Conservation (phyloP, 192 early-diverging fungal genomes). For the Glomus cerebriforme region DNA sequence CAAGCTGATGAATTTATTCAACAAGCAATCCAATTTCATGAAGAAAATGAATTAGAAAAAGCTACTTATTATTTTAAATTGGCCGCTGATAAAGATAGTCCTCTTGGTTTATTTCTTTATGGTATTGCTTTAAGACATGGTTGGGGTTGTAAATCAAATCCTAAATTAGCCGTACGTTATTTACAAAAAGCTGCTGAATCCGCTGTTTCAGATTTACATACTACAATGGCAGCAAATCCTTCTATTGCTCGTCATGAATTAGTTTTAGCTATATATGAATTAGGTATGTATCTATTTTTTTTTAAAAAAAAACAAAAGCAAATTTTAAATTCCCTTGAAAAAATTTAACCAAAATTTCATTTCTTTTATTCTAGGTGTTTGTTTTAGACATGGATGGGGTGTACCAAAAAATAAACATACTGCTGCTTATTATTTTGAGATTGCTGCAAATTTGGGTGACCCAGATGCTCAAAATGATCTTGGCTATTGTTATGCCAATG, state of each 20-base stretch:
- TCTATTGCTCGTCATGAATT: constrained; percentile 60
- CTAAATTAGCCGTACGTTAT: constrained; percentile 68
- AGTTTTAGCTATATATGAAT: constrained; percentile 80
- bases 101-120: constrained; percentile 78
- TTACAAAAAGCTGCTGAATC: constrained; percentile 73
- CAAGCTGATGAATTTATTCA: constrained; percentile 65
- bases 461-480: constrained; percentile 68
- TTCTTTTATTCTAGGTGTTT: constrained; percentile 36
- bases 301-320: background rate
- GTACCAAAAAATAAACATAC: constrained; percentile 71
- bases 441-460: constrained; percentile 77
- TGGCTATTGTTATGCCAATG: constrained; percentile 61
- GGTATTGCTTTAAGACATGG: constrained; percentile 78
- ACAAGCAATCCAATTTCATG: constrained; percentile 70
- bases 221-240: constrained; percentile 28
- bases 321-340: background rate
- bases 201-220: constrained; percentile 66
- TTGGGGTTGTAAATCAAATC: constrained; percentile 73
- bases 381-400: constrained; percentile 83
- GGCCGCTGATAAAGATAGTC: constrained; percentile 67
- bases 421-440: constrained; percentile 79
- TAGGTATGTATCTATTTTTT: constrained; percentile 47
- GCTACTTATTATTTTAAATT: constrained; percentile 71
- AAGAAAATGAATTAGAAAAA: constrained; percentile 72
- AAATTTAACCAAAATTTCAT: background rate